Conservation (phyloP, 257 asterid species). For the Anisodus tanguticus region DNA sequence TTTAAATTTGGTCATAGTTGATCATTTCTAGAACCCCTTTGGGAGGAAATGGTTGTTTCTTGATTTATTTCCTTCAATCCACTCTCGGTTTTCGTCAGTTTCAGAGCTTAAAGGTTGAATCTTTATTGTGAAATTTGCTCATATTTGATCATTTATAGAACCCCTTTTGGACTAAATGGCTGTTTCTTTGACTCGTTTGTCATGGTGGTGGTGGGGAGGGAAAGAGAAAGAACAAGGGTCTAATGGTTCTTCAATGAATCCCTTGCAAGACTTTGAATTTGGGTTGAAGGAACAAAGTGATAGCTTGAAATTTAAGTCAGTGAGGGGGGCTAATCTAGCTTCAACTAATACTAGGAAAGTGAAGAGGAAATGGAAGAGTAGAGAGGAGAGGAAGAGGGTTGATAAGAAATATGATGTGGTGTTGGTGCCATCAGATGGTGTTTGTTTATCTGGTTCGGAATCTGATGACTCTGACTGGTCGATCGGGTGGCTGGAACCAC, state of each 20-base stretch:
- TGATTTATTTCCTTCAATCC: neutral
- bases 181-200: conserved; percentile 65
- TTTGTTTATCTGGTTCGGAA: conserved; percentile 82
- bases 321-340: conserved; percentile 51
- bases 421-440: conserved; percentile 92
- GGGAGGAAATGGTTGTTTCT: too few relatives aligned
- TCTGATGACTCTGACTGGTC: conserved; percentile 97
- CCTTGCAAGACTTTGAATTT: conserved; percentile 77
- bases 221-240: conserved; percentile 71
- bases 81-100: neutral
- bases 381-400: conserved; percentile 74
- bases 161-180: conserved; percentile 34
- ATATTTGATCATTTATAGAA: conserved; percentile 5
- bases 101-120: conserved; percentile 10
- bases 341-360: conserved; percentile 58
- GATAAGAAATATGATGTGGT: conserved; percentile 82
- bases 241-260: conserved; percentile 66
- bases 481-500: conserved; percentile 96
- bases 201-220: conserved; percentile 79
- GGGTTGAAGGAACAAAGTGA: conserved; percentile 75
- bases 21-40: too few relatives aligned
- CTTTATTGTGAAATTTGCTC: conserved; percentile 28
- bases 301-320: conserved; percentile 56
- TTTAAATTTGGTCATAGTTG: too few relatives aligned
- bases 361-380: conserved; percentile 81